phyloP scores from a whole-genome alignment of 2,329 filamentous ascomycete genomes.

The Botrytis aclada region DNA sequence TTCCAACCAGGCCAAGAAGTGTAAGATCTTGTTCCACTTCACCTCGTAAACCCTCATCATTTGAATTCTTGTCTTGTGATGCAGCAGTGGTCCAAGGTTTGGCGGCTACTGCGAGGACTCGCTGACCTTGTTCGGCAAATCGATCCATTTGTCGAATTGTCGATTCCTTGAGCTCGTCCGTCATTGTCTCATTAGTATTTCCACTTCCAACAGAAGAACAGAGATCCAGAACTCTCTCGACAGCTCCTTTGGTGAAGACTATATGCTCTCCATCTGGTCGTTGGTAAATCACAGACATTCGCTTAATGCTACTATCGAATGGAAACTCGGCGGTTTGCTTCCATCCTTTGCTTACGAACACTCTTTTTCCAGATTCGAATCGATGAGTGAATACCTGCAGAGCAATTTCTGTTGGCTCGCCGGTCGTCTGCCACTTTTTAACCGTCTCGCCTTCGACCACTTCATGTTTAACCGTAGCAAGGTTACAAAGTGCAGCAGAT shows the following conservation, averaged over 20 bases:
- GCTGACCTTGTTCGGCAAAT: slow-evolving; percentile 62
- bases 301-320: slow-evolving; percentile 72
- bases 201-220: slow-evolving; percentile 52
- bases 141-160: slow-evolving; percentile 67
- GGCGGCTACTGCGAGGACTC: slow-evolving; percentile 65
- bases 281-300: slow-evolving; percentile 69
- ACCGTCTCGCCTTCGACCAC: slow-evolving; percentile 55
- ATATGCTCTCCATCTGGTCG: slow-evolving; percentile 41
- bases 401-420: slow-evolving; percentile 69
- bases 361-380: slow-evolving; percentile 56
- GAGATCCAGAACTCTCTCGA: slow-evolving; percentile 64
- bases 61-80: slow-evolving; percentile 22
- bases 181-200: slow-evolving; percentile 46
- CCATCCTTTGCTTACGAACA: slow-evolving; percentile 50
- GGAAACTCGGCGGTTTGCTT: slow-evolving; percentile 64
- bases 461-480: slow-evolving; percentile 63
- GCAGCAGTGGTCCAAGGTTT: slow-evolving; percentile 34
- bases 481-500: slow-evolving; percentile 56
- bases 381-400: slow-evolving; percentile 71
- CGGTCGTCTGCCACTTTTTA: slow-evolving; percentile 59
- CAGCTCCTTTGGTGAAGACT: slow-evolving; percentile 64
- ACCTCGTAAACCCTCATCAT: slow-evolving; percentile 32
- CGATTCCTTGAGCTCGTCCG: slow-evolving; percentile 51
- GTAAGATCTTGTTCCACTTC: slow-evolving; percentile 51
- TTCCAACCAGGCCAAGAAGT: slow-evolving; percentile 61